phyloP scores from a whole-genome alignment of 371 early-diverging fungal species.

The Apophysomyces elegans region DNA sequence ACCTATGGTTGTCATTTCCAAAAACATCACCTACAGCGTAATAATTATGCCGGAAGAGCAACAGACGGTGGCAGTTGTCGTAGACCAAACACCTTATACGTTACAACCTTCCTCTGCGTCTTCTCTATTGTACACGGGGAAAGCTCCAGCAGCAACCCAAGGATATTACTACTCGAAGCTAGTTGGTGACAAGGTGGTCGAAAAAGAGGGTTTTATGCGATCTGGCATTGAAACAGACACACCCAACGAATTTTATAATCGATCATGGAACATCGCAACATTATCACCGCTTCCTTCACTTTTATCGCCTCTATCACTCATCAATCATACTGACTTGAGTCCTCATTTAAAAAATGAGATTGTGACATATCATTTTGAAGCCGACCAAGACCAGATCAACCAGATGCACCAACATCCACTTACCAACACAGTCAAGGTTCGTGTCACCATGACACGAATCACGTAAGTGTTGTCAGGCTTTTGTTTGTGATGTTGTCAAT shows the following conservation, averaged over 20 bases:
- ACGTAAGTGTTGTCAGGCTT: slow-evolving; percentile 11
- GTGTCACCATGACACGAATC: slow-evolving; percentile 24
- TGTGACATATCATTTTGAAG: slow-evolving; percentile 23
- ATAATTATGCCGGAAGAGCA: slow-evolving; percentile 9
- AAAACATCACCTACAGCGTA: slow-evolving; percentile 20
- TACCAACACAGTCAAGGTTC: slow-evolving; percentile 11
- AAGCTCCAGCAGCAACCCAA: slow-evolving; percentile 22
- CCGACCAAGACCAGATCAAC: slow-evolving; percentile 20
- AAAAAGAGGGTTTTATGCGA: slow-evolving; percentile 18
- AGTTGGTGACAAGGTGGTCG: slow-evolving; percentile 1
- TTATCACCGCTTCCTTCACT: slow-evolving; percentile 12
- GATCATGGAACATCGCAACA: slow-evolving; percentile 12
- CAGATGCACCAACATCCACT: slow-evolving; percentile 17
- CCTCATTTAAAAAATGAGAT: slow-evolving; percentile 23
- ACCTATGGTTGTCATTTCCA: neutral
- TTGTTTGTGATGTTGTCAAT: neutral
- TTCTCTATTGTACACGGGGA: slow-evolving; percentile 17
- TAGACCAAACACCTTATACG: slow-evolving; percentile 21
- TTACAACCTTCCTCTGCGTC: neutral
- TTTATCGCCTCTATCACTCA: slow-evolving; percentile 17
- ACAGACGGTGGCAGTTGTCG: slow-evolving; percentile 20
- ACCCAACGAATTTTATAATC: slow-evolving; percentile 28
- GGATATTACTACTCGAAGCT: slow-evolving; percentile 14
- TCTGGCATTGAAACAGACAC: slow-evolving; percentile 13
- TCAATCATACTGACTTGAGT: slow-evolving; percentile 23